Evolutionary conservation across 768 basidiomycete genomes (phyloP).

Genomic region (Amanita rimosa): DNA sequence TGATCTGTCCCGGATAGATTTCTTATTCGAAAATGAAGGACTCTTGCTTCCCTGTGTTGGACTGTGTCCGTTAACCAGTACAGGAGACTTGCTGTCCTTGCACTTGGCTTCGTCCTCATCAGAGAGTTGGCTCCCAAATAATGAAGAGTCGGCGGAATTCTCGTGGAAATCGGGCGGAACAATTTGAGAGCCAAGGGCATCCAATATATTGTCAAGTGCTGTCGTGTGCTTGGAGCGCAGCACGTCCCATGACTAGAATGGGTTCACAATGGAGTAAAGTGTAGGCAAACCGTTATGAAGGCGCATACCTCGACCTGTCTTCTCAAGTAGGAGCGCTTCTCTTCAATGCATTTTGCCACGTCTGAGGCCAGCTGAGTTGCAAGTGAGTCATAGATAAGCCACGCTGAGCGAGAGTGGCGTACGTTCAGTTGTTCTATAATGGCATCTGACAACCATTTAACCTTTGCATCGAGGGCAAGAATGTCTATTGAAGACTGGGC

Average conservation of each 20-base stretch:
- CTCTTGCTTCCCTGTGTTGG: neutral
- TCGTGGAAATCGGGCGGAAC: conserved; percentile 76
- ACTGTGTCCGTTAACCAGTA: neutral
- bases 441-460: conserved; percentile 66
- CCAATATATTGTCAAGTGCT: conserved; percentile 58
- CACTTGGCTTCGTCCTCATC: neutral
- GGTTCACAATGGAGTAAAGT: neutral
- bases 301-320: conserved; percentile 49
- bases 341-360: conserved; percentile 66
- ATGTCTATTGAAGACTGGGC: conserved; percentile 60
- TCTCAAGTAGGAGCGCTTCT: conserved; percentile 50
- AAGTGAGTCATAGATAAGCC: neutral
- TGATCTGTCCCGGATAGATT: conserved; percentile 32
- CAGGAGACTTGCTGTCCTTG: neutral
- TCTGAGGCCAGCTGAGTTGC: conserved; percentile 42
- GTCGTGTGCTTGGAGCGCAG: conserved; percentile 47
- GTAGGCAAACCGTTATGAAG: neutral
- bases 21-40: conserved; percentile 3
- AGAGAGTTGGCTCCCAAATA: conserved; percentile 69
- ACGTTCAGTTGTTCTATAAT: conserved; percentile 73
- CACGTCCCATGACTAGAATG: conserved; percentile 57
- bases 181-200: conserved; percentile 57
- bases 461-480: conserved; percentile 69
- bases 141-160: conserved; percentile 51
- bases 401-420: conserved; percentile 5